A percentile compares a stretch with the other conserved stretches of the same genome.
Conservation (phyloP, 371 early-diverging fungal species). For the Massospora cicadina region DNA sequence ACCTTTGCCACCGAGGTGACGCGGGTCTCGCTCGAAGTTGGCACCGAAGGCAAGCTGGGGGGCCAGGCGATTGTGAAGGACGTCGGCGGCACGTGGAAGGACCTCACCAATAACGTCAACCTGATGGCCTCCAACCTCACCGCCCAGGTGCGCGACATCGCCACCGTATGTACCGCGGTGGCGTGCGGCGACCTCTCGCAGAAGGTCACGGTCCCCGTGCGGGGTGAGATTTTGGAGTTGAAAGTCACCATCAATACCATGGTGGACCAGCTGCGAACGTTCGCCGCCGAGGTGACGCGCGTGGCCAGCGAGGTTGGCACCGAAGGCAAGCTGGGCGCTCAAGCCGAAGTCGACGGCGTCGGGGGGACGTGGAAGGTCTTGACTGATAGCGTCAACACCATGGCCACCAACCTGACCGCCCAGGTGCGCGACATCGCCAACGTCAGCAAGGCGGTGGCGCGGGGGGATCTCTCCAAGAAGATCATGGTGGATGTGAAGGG, state of each 20-base stretch:
- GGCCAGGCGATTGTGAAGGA: conserved; percentile 28
- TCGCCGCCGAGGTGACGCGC: conserved; percentile 40
- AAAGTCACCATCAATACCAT: conserved; percentile 42
- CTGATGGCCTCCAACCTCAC: conserved; percentile 29
- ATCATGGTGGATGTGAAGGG: conserved; percentile 27
- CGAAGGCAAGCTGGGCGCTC: conserved; percentile 36
- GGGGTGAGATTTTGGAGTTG: conserved; percentile 39
- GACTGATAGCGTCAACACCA: conserved; percentile 40
- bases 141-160: conserved; percentile 33
- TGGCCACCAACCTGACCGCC: conserved; percentile 33
- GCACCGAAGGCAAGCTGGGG: conserved; percentile 39
- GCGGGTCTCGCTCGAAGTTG: conserved; percentile 40
- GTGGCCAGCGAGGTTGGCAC: conserved; percentile 44
- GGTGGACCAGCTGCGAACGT: conserved; percentile 35
- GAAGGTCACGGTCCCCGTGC: conserved; percentile 26
- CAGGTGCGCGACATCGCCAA: conserved; percentile 31
- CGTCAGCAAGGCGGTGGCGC: conserved; percentile 27
- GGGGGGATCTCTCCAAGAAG: conserved; percentile 27
- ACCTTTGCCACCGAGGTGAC: conserved; percentile 47
- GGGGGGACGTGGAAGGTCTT: conserved; percentile 39
- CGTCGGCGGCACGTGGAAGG: conserved; percentile 29
- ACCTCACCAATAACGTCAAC: conserved; percentile 36
- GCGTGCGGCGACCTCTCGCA: conserved; percentile 39
- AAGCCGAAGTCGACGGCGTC: conserved; percentile 29
- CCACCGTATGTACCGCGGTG: conserved; percentile 31